Evolutionary conservation across 352 stramenopile genomes (phyloP), one percentile per base, ranked within the genome.

Genomic region (Saprolegnia diclina): DNA sequence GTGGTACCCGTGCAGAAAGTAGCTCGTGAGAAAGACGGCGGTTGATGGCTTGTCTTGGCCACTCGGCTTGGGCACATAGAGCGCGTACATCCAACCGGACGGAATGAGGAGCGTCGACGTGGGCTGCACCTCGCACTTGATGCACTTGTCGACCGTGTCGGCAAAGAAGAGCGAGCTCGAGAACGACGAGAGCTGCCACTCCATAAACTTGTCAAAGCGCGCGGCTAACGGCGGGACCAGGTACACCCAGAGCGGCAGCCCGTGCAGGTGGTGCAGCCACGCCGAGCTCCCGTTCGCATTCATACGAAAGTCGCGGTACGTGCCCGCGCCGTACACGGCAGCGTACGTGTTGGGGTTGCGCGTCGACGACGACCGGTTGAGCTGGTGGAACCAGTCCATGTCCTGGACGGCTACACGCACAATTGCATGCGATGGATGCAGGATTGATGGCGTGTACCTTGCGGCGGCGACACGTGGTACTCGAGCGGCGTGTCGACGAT

Each of bases 301-400:
- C 21, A 91, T 50, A 18, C 72, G 61, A 56, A 94, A 94, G 66
- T 94, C 85, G 35, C 87, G 76, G 75, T 85, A 94, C 37, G 79
- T 80, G 40, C 82, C 75, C 7, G 71, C 50, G 7, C 77, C 77
- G 42, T 87, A 82, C 32, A 87, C 81, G 22, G 67, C 72, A n/a
- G 80, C 81, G 38, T 89, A 88, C 7, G 78, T 74, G 64, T 91
- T 81, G 11, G 73, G 70, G 52, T 87, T 87, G 35, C 32, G 29
- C 38, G 45, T 57, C 26, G 35, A 37, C n/a, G n/a, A 52, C 18
- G 24, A 16, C 18, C 42, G 16, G 18, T 61, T 22, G 24, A 19
- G 21, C 18, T 57, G 40, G 18, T 69, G 63, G 53, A 69, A 69
- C 63, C 63, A 69, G 45, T 69, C 63, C 1, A 69, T 24, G 63